Evolutionary conservation across 139 green algal species (phyloP).

Genomic region (Pleodorina starrii): DNA sequence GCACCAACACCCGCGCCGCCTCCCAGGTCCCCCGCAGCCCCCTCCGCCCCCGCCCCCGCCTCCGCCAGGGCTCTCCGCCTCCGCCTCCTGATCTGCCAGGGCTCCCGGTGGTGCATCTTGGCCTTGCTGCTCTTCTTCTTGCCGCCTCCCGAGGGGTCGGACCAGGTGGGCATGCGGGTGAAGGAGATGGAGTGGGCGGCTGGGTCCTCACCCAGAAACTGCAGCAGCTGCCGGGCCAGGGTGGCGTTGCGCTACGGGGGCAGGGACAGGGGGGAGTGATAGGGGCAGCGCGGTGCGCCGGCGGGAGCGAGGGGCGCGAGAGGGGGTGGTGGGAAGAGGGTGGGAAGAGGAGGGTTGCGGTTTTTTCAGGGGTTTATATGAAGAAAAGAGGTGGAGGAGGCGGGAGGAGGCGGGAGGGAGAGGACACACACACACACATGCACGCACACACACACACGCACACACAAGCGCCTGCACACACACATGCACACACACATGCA

Average conservation of each 20-base stretch:
- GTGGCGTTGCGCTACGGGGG: conserved; percentile 14
- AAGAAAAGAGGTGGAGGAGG: too few species aligned
- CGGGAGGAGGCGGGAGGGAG: too few species aligned
- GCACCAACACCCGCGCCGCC: too few species aligned
- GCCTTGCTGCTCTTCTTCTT: background rate
- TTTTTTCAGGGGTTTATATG: too few species aligned
- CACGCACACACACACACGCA: too few species aligned
- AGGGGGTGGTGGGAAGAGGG: too few species aligned
- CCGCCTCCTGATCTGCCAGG: background rate
- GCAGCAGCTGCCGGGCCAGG: conserved; percentile 2
- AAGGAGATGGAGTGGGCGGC: background rate
- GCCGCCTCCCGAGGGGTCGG: background rate
- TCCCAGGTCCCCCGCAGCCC: background rate
- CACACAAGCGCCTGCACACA: too few species aligned
- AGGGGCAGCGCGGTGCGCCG: too few species aligned
- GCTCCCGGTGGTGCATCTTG: background rate
- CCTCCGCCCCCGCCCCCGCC: background rate
- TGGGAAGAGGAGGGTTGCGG: too few species aligned
- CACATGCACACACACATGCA: too few species aligned
- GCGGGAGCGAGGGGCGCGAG: too few species aligned
- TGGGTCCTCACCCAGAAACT: conserved; percentile 31
- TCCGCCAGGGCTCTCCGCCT: background rate
- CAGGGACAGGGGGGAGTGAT: background rate
- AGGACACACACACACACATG: too few species aligned
- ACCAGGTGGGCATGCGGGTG: conserved; percentile 38